phyloP scores from a whole-genome alignment of 257 asterid species.

The Dorcoceras hygrometricum region DNA sequence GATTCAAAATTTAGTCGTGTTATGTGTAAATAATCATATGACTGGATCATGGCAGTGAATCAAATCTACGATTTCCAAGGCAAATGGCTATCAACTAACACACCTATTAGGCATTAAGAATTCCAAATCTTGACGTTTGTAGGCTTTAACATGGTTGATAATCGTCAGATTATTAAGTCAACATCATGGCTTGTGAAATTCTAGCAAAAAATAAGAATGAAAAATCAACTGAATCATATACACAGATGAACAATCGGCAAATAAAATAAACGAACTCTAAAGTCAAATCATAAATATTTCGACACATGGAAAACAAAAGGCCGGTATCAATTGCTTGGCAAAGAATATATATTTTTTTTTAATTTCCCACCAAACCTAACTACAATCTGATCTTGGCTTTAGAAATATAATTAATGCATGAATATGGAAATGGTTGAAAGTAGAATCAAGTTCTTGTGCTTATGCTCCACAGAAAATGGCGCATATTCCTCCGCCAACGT shows the following conservation, averaged over 20 bases:
- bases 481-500: conserved; percentile 41
- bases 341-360: too few species aligned
- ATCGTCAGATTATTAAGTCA: too few species aligned
- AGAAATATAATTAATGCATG: background rate
- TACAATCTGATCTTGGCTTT: background rate
- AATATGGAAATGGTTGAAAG: conserved; percentile 3
- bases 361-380: too few species aligned
- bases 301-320: background rate
- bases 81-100: background rate
- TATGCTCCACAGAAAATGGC: conserved; percentile 39
- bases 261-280: too few species aligned
- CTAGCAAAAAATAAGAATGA: too few species aligned
- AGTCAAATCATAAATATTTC: too few species aligned
- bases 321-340: too few species aligned
- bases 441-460: conserved; percentile 43
- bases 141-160: background rate
- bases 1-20: too few species aligned
- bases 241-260: background rate
- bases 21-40: too few species aligned
- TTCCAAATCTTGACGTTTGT: background rate
- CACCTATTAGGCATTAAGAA: background rate
- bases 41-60: background rate
- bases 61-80: background rate
- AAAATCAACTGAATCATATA: background rate
- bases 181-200: too few species aligned